A percentile compares a stretch with the other conserved stretches of the same genome.
phyloP scores from a whole-genome alignment of 768 basidiomycete genomes.

The Tulasnella sp. region DNA sequence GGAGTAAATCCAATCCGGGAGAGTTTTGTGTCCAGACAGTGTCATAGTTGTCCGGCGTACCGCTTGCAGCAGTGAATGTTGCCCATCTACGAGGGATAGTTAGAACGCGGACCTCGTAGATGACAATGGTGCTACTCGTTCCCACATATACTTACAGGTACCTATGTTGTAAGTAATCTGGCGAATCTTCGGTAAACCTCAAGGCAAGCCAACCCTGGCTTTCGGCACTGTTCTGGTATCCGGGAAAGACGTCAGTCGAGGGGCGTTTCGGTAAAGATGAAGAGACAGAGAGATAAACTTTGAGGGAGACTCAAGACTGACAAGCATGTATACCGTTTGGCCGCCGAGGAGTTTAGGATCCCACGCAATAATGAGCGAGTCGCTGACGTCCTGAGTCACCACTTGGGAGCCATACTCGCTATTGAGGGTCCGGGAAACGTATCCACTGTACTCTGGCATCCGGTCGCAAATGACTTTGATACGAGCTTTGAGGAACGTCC shows the following conservation, averaged over 20 bases:
- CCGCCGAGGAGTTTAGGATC: neutral
- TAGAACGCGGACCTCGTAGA: too few species aligned
- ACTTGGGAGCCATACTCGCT: neutral
- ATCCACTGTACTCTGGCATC: neutral
- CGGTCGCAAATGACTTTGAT: neutral
- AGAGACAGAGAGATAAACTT: too few species aligned
- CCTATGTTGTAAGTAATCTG: neutral
- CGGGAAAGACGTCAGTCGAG: neutral
- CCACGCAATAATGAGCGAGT: neutral
- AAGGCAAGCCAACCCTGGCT: neutral
- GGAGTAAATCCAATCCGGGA: neutral
- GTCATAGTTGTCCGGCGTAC: neutral
- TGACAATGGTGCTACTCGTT: neutral
- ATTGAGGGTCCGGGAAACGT: neutral
- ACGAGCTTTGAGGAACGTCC: neutral
- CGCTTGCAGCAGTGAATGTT: neutral
- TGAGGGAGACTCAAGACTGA: too few species aligned
- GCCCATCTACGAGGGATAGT: neutral
- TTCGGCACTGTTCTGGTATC: neutral
- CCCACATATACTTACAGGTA: neutral
- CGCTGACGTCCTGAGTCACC: neutral
- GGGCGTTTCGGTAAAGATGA: neutral
- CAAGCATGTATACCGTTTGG: neutral
- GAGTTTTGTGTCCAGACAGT: neutral
- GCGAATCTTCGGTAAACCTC: neutral